Conservation (phyloP, 768 basidiomycete genomes). For the Lactifluus subvellereus region DNA sequence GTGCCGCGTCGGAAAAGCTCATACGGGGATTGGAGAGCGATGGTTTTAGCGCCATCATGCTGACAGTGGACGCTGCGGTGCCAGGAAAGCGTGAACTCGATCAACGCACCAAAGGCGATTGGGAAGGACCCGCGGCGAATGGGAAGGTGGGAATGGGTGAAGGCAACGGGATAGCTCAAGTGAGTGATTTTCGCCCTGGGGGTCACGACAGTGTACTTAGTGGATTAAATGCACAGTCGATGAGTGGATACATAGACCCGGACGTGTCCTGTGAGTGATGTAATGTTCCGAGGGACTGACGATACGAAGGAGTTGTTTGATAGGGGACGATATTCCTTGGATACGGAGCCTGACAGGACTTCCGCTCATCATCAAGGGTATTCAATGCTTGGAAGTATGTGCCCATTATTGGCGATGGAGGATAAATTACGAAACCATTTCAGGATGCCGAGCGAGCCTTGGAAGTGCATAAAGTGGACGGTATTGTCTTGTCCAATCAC, state of each 20-base stretch:
- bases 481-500: constrained; percentile 46
- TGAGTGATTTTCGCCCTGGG: constrained; percentile 11
- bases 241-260: constrained; percentile 32
- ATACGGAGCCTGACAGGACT: constrained; percentile 36
- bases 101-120: constrained; percentile 31
- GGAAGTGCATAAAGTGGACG: constrained; percentile 38
- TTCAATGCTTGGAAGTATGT: constrained; percentile 42
- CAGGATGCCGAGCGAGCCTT: constrained; percentile 43
- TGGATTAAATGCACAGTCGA: constrained; percentile 23
- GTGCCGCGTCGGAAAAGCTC: constrained; percentile 35
- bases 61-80: constrained; percentile 45
- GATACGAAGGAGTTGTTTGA: neutral
- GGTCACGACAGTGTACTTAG: neutral
- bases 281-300: neutral
- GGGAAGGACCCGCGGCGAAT: constrained; percentile 25
- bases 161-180: constrained; percentile 28
- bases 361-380: constrained; percentile 42
- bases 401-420: no score
- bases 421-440: neutral
- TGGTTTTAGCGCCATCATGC: constrained; percentile 42
- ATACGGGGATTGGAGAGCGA: constrained; percentile 34
- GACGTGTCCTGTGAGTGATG: constrained; percentile 30
- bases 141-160: constrained; percentile 19
- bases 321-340: constrained; percentile 36
- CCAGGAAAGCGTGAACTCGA: constrained; percentile 39